Evolutionary conservation across 768 basidiomycete genomes (phyloP), one percentile per base, ranked within the genome.

Genomic region (Lentinus tigrinus): DNA sequence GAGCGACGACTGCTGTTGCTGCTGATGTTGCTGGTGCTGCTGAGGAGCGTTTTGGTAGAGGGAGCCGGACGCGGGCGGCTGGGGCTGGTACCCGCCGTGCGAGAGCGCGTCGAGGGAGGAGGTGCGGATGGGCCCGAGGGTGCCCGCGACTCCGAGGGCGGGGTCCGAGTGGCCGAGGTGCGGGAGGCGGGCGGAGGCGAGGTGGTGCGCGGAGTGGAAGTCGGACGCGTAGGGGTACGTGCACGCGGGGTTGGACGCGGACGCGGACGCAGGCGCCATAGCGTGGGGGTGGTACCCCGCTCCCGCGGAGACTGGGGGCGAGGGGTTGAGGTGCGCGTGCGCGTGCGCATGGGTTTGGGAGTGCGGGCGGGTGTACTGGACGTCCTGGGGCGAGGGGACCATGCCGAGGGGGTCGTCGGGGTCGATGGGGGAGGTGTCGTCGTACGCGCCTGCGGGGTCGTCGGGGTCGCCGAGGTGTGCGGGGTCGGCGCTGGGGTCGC

Each of bases 341-440:
- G 26, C 57, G 64, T 46, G 66, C 54, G 48, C 47, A 56, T 37
- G 63, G 55, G 34, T 64, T 44, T 53, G 61, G 31, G 6, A 31
- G 56, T 65, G 60, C 36, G 65, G 43, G 56, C 64, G 57, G 31
- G 65, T 63, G 52, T 65, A 70, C 10, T 66, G 63, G 47, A 62
- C 60, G 31, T 67, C 69, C 16, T 66, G 62, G 11, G 62, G 58
- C 16, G 60, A 52, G 42, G 60, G 56, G 31, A 63, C 49, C 44
- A 58, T 52, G 31, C 31, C 31, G 40, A 56, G 55, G 26, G 63
- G 42, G 48, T 69, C 67, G 43, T 71, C 70, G 37, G 54, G 52
- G 27, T 80, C 78, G 56, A 77, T 63, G 14, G 79, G 72, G 44
- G 78, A 77, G 10, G 70, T 62, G 39, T 80, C 79, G 40, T 72